A percentile compares a stretch with the other conserved stretches of the same genome.
Evolutionary conservation across 768 basidiomycete genomes (phyloP).

Genomic region (Boletus reticulatus): DNA sequence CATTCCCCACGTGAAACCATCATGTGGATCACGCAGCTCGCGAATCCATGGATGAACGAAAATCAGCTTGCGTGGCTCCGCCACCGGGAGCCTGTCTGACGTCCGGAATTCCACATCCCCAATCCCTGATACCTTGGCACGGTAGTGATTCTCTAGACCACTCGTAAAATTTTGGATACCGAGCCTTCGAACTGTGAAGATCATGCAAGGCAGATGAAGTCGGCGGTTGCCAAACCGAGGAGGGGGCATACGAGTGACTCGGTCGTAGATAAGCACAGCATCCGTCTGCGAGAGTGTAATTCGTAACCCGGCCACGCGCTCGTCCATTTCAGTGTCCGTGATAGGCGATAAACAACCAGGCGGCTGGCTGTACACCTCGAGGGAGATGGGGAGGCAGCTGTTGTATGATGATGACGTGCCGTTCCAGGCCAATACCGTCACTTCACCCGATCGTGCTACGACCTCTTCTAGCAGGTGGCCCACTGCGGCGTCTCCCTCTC

Average conservation of each 20-base stretch:
- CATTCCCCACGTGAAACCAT: background rate
- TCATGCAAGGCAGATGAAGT: background rate
- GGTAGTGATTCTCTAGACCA: background rate
- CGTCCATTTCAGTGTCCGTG: background rate
- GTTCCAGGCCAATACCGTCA: constrained; percentile 6
- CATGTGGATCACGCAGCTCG: background rate
- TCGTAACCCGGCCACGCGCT: background rate
- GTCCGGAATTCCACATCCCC: constrained; percentile 2
- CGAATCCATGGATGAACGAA: constrained; percentile 13
- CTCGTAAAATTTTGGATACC: background rate
- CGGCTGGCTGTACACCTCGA: too few relatives aligned
- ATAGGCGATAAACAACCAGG: too few relatives aligned
- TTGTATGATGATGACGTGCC: background rate
- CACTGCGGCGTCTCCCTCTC: constrained; percentile 2
- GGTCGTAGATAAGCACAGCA: background rate
- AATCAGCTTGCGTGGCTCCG: background rate
- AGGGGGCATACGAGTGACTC: background rate
- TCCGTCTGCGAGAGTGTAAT: background rate
- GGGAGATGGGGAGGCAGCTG: too few relatives aligned
- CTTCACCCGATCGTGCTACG: constrained; percentile 3
- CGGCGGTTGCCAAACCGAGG: background rate
- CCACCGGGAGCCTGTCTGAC: background rate
- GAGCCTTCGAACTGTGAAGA: background rate
- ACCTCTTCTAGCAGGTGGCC: constrained; percentile 12
- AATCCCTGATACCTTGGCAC: constrained; percentile 1